Evolutionary conservation across 2,329 filamentous ascomycete genomes (phyloP).

Genomic region (Ceratocystis lukuohia): DNA sequence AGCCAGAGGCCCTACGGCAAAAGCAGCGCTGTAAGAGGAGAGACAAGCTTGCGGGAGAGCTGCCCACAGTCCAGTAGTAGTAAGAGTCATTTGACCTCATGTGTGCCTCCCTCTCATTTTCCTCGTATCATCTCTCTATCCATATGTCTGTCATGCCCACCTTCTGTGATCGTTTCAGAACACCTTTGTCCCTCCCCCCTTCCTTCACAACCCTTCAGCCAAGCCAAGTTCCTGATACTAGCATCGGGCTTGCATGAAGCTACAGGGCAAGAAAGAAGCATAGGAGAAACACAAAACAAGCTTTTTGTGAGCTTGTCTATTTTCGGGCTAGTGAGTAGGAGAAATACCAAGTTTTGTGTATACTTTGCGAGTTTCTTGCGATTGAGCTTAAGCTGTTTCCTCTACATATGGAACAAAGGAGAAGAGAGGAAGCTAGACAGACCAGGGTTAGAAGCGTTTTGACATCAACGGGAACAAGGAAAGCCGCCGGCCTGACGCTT

Average conservation of each 20-base stretch:
- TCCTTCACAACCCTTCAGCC: neutral
- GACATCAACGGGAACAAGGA: neutral
- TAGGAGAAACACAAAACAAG: slow-evolving; percentile 7
- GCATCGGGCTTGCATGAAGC: neutral
- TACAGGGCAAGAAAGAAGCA: neutral
- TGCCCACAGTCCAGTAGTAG: too few species aligned
- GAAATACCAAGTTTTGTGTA: neutral
- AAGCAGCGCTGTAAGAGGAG: too few species aligned
- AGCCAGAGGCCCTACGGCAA: too few species aligned
- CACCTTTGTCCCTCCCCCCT: neutral
- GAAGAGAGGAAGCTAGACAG: too few species aligned
- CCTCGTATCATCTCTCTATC: too few species aligned
- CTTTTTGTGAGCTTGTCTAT: neutral
- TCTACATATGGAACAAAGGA: too few species aligned
- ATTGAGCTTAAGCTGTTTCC: neutral
- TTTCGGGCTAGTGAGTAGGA: neutral
- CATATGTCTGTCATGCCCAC: neutral
- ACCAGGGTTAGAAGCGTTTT: neutral
- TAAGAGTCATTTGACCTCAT: too few species aligned
- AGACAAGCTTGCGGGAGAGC: too few species aligned
- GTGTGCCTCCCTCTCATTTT: too few species aligned
- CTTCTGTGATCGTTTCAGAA: neutral
- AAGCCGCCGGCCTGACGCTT: neutral
- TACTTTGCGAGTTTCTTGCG: neutral
- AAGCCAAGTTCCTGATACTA: neutral